Conservation (phyloP, 257 asterid species). For the Haberlea rhodopensis region DNA sequence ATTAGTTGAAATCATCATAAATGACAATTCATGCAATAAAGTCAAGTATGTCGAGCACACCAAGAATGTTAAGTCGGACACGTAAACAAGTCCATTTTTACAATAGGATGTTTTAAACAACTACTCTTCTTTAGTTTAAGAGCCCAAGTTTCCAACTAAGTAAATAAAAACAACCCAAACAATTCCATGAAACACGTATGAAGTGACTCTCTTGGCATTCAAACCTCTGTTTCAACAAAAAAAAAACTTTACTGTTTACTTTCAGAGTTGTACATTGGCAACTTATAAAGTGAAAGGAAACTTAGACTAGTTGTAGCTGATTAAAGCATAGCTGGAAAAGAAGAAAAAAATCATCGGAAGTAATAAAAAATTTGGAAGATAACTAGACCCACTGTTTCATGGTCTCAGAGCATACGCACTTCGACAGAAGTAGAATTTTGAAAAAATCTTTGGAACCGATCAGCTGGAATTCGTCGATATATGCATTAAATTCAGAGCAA, state of each 20-base stretch:
- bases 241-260: background rate
- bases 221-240: background rate
- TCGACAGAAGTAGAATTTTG: background rate
- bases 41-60: slow-evolving; percentile 15
- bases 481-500: background rate
- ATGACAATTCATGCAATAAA: slow-evolving; percentile 5
- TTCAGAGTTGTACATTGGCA: background rate
- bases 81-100: background rate
- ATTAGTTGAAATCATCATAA: slow-evolving; percentile 24
- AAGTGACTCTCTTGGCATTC: background rate
- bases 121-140: background rate
- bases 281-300: background rate
- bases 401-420: background rate
- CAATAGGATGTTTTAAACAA: background rate
- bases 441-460: no score
- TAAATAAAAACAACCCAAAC: background rate
- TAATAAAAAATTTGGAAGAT: background rate
- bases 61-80: slow-evolving; percentile 5
- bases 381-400: background rate
- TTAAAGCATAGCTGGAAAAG: background rate
- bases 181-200: background rate
- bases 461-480: background rate
- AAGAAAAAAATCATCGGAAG: background rate
- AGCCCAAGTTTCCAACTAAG: background rate
- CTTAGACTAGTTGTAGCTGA: background rate